phyloP scores from a whole-genome alignment of 768 basidiomycete species.

The Ramaria rubella region DNA sequence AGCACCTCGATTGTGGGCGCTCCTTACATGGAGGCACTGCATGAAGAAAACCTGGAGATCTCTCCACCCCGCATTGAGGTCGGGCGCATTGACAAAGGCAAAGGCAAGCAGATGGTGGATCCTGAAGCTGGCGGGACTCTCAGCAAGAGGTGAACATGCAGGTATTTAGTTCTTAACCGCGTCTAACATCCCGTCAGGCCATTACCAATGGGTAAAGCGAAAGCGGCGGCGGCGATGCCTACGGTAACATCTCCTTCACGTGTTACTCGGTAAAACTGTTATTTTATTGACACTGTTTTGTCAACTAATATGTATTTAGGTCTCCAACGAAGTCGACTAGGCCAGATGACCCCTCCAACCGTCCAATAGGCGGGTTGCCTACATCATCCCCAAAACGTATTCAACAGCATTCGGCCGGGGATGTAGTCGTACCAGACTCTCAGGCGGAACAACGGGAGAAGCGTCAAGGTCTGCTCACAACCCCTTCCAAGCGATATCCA shows the following conservation, averaged over 20 bases:
- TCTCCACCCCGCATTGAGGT: no score
- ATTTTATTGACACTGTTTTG: neutral
- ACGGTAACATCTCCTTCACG: neutral
- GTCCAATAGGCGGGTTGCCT: no score
- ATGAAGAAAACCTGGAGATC: no score
- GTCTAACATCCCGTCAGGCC: neutral
- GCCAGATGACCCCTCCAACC: no score
- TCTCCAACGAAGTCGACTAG: neutral
- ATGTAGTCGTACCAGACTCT: constrained; percentile 1
- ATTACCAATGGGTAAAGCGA: constrained; percentile 1
- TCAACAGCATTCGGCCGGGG: no score
- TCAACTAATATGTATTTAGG: neutral
- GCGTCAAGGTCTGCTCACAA: neutral
- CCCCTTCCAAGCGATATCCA: neutral
- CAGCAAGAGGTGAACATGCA: neutral
- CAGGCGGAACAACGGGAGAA: constrained; percentile 1
- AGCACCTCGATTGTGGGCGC: neutral
- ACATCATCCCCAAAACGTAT: no score
- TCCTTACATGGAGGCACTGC: neutral
- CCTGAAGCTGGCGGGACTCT: neutral
- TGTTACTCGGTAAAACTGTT: neutral
- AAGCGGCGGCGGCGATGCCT: neutral
- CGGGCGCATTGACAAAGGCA: neutral
- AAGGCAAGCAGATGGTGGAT: neutral
- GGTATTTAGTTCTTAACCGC: neutral